Conservation (phyloP, 768 basidiomycete genomes). For the Terana coerulea region DNA sequence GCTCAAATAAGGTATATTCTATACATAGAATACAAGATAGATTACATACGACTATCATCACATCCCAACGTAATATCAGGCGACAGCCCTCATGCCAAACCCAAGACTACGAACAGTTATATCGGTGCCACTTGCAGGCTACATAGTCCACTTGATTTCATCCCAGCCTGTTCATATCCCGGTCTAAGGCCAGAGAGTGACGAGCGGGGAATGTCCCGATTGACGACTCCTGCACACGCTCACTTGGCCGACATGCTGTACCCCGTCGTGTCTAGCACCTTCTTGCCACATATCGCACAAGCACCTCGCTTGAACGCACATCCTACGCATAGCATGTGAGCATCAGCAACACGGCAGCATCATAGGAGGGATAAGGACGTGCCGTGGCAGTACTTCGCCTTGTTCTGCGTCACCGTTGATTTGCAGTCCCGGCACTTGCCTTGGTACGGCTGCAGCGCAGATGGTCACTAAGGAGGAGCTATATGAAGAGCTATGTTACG, state of each 20-base stretch:
- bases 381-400: conserved; percentile 89
- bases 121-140: no score
- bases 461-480: neutral
- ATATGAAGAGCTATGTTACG: conserved; percentile 21
- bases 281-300: conserved; percentile 85
- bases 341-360: neutral
- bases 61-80: no score
- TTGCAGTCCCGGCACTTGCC: conserved; percentile 88
- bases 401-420: conserved; percentile 78
- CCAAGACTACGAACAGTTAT: no score
- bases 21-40: no score
- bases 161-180: no score
- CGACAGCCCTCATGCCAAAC: no score
- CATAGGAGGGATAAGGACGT: conserved; percentile 22
- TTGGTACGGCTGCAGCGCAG: conserved; percentile 64
- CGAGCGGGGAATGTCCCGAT: no score
- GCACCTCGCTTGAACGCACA: conserved; percentile 87
- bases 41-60: no score
- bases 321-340: conserved; percentile 37
- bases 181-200: no score
- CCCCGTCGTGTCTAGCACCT: conserved; percentile 78
- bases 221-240: no score
- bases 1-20: no score
- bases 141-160: no score
- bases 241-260: conserved; percentile 85